These are phyloP conservation scores for Fomitopsis betulina DNA, from an alignment of 1,284 basidiomycete genomes.

Conservation along the genomic window DNA sequence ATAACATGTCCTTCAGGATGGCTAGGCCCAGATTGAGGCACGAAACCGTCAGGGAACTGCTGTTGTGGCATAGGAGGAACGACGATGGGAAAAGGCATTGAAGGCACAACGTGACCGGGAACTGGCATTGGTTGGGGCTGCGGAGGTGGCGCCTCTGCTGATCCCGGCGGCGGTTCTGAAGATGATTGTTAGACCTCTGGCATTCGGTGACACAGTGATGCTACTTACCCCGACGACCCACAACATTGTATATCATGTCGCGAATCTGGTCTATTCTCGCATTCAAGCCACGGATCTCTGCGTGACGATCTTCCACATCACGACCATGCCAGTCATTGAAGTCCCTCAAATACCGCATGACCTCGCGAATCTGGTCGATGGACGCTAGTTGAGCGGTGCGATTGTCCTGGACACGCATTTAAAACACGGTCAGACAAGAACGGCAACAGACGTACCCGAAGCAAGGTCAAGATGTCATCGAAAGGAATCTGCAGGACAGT, in stretches of 20 bases:
- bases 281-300: slow-evolving; percentile 60
- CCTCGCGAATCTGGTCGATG: slow-evolving; percentile 69
- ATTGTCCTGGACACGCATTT: slow-evolving; percentile 52
- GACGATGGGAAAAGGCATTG: no score
- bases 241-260: slow-evolving; percentile 42
- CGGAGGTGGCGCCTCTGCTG: neutral
- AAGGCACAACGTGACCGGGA: neutral
- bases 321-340: slow-evolving; percentile 72
- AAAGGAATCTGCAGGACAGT: slow-evolving; percentile 53
- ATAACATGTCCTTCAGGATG: slow-evolving; percentile 19
- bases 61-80: neutral
- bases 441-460: slow-evolving; percentile 44
- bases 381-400: slow-evolving; percentile 66
- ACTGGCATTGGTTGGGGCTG: neutral
- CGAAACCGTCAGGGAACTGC: slow-evolving; percentile 26
- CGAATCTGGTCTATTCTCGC: slow-evolving; percentile 56
- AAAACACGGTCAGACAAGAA: neutral
- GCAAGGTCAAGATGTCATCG: slow-evolving; percentile 47
- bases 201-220: neutral
- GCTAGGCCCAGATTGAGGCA: slow-evolving; percentile 18
- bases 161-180: neutral
- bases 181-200: neutral
- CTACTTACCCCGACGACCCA: slow-evolving; percentile 14
- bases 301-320: slow-evolving; percentile 70
- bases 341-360: slow-evolving; percentile 69